Evolutionary conservation across 1,284 basidiomycete genomes (phyloP).

Genomic region (Pterula multifida): DNA sequence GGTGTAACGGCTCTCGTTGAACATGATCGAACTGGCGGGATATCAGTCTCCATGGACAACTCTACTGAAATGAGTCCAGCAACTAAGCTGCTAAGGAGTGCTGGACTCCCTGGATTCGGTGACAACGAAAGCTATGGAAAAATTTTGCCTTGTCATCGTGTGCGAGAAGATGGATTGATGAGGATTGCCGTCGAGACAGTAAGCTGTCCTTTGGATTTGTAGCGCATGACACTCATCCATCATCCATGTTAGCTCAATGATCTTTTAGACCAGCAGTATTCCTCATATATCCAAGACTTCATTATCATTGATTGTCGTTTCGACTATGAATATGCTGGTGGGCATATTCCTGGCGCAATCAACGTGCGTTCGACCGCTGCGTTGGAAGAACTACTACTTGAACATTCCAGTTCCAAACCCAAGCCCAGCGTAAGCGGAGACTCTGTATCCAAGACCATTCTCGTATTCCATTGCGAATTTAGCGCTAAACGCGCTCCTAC

Average conservation of each 20-base stretch:
- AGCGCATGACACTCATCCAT: too few species aligned
- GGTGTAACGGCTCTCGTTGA: conserved; percentile 38
- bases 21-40: conserved; percentile 22
- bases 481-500: conserved; percentile 92
- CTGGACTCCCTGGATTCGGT: conserved; percentile 70
- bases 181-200: conserved; percentile 78
- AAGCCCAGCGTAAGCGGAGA: conserved; percentile 76
- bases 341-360: conserved; percentile 85
- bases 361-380: conserved; percentile 82
- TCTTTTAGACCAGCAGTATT: conserved; percentile 64
- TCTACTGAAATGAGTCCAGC: conserved; percentile 19
- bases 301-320: conserved; percentile 95
- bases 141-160: conserved; percentile 86
- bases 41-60: conserved; percentile 42
- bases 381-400: conserved; percentile 75
- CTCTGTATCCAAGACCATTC: conserved; percentile 59
- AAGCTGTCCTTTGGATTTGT: conserved; percentile 17
- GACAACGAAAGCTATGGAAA: conserved; percentile 89
- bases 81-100: background rate
- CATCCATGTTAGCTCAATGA: conserved; percentile 67
- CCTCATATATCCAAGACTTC: conserved; percentile 52
- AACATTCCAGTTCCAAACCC: conserved; percentile 46
- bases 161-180: conserved; percentile 92
- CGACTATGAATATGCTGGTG: conserved; percentile 92
- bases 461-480: conserved; percentile 99